These are phyloP conservation scores for Sparassis latifolia DNA, from an alignment of 1,284 basidiomycete genomes.

Conservation along the genomic window DNA sequence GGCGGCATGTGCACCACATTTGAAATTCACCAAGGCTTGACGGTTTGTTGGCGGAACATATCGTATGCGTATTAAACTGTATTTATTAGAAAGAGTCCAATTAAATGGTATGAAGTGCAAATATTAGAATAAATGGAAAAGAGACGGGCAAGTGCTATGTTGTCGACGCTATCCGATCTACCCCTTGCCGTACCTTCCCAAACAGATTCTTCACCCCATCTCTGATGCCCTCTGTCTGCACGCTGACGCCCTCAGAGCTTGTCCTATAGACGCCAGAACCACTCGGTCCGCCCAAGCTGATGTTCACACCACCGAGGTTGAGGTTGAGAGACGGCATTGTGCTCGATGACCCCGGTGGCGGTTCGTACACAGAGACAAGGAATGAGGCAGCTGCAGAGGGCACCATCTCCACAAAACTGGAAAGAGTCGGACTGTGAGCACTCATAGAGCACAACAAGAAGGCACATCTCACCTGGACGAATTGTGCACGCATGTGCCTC, in stretches of 20 bases:
- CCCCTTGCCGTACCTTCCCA: conserved; percentile 84
- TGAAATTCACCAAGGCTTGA: too few relatives aligned
- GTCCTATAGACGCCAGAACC: conserved; percentile 81
- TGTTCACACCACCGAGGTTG: conserved; percentile 85
- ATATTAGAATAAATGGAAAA: too few relatives aligned
- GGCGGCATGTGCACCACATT: too few relatives aligned
- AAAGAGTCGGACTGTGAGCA: conserved; percentile 9
- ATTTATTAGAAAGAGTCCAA: too few relatives aligned
- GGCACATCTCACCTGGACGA: conserved; percentile 63
- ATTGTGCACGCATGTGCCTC: conserved; percentile 91
- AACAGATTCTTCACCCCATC: conserved; percentile 84
- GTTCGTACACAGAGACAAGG: conserved; percentile 61
- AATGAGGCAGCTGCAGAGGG: conserved; percentile 55
- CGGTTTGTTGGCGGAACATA: too few relatives aligned
- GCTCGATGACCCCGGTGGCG: conserved; percentile 60
- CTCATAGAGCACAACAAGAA: conserved; percentile 3
- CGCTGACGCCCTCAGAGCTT: conserved; percentile 51
- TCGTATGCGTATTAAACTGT: too few relatives aligned
- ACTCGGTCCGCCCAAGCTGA: conserved; percentile 81
- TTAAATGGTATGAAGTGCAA: too few relatives aligned
- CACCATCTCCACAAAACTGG: conserved; percentile 74
- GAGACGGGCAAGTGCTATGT: too few relatives aligned
- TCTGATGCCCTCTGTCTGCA: conserved; percentile 78
- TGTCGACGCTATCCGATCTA: conserved; percentile 53
- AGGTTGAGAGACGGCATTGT: conserved; percentile 76